Evolutionary conservation across 2,329 filamentous ascomycete genomes (phyloP).

Genomic region (Fusarium graminum): DNA sequence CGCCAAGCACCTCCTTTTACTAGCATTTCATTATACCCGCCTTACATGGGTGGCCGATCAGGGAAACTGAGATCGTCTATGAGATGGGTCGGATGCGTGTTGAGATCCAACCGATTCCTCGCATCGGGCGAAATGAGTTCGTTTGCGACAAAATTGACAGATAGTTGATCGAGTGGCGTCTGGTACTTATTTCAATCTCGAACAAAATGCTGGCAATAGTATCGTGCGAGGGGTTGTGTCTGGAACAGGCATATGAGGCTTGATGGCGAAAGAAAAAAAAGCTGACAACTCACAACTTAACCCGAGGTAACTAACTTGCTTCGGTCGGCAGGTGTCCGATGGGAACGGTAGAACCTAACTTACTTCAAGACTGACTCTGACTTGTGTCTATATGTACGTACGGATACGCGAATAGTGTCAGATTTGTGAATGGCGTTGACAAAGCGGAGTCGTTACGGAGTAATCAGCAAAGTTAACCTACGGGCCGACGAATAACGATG

Average conservation of each 20-base stretch:
- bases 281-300: slow-evolving; percentile 33
- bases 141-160: slow-evolving; percentile 19
- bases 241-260: slow-evolving; percentile 38
- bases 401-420: slow-evolving; percentile 36
- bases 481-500: slow-evolving; percentile 23
- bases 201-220: slow-evolving; percentile 22
- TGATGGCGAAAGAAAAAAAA: slow-evolving; percentile 11
- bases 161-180: slow-evolving; percentile 25
- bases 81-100: slow-evolving; percentile 35
- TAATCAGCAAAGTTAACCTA: slow-evolving; percentile 7
- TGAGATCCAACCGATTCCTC: slow-evolving; percentile 20
- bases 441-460: slow-evolving; percentile 19
- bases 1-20: slow-evolving; percentile 48
- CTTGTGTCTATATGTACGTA: slow-evolving; percentile 17
- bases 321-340: slow-evolving; percentile 9
- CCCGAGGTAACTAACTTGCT: slow-evolving; percentile 13
- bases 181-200: slow-evolving; percentile 22
- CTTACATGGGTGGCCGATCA: slow-evolving; percentile 31
- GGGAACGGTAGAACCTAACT: slow-evolving; percentile 6
- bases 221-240: slow-evolving; percentile 25
- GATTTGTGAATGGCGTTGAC: slow-evolving; percentile 37
- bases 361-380: slow-evolving; percentile 12
- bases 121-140: slow-evolving; percentile 23
- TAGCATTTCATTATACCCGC: slow-evolving; percentile 42
- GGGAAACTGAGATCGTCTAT: slow-evolving; percentile 45